Percentiles rank a stretch among this genome's conserved stretches.
phyloP scores from a whole-genome alignment of 2,329 filamentous ascomycete genomes.

The Triangularia verruculosa region DNA sequence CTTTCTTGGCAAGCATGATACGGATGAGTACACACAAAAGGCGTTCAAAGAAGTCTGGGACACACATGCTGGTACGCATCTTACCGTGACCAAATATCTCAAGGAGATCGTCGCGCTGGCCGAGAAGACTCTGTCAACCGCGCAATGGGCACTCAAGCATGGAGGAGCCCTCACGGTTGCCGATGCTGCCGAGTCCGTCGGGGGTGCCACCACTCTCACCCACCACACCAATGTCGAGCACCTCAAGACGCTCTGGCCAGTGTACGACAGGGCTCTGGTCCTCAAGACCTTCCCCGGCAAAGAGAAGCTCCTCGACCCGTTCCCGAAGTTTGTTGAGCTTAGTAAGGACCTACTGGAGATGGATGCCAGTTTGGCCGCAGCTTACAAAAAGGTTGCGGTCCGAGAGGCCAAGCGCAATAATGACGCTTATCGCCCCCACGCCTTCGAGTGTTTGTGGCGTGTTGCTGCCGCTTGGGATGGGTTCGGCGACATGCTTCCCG shows the following conservation, averaged over 20 bases:
- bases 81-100: conserved; percentile 79
- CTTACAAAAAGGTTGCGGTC: conserved; percentile 75
- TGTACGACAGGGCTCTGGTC: conserved; percentile 74
- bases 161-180: conserved; percentile 79
- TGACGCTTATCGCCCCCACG: conserved; percentile 73
- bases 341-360: conserved; percentile 56
- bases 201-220: conserved; percentile 53
- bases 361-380: conserved; percentile 52
- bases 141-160: conserved; percentile 89
- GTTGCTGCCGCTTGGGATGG: conserved; percentile 62
- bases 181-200: conserved; percentile 66
- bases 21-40: conserved; percentile 72
- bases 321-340: conserved; percentile 72
- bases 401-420: conserved; percentile 93
- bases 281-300: conserved; percentile 94
- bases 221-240: conserved; percentile 59
- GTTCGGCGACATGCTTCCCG: conserved; percentile 67
- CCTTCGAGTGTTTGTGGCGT: conserved; percentile 68
- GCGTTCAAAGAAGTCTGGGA: conserved; percentile 85
- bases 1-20: conserved; percentile 84
- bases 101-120: conserved; percentile 74
- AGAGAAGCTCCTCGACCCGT: conserved; percentile 75
- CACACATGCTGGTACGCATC: conserved; percentile 81
- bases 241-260: conserved; percentile 71
- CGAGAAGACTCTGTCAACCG: conserved; percentile 66